phyloP scores from a whole-genome alignment of 2,329 filamentous ascomycete species.

The Ilyonectria sp. region DNA sequence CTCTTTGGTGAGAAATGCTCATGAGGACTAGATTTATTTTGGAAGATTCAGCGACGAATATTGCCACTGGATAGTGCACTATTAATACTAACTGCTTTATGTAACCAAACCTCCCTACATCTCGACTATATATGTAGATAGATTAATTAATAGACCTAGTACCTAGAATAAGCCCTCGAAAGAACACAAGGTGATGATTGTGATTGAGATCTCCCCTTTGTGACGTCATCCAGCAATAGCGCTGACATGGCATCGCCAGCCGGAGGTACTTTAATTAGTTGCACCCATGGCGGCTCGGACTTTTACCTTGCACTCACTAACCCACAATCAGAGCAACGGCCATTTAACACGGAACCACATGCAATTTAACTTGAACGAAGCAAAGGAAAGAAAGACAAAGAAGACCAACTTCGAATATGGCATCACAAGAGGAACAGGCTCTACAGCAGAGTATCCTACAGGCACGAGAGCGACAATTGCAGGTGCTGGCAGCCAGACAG shows the following conservation, averaged over 20 bases:
- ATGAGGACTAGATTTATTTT: too few relatives aligned
- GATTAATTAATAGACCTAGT: too few relatives aligned
- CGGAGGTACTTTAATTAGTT: not conserved
- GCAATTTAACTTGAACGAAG: not conserved
- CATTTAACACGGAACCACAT: not conserved
- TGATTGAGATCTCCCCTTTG: too few relatives aligned
- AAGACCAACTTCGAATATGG: not conserved
- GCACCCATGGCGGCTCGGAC: not conserved
- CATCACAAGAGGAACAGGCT: not conserved
- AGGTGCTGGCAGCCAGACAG: constrained; percentile 4
- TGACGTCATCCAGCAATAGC: not conserved
- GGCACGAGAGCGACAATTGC: constrained; percentile 6
- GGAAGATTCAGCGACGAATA: too few relatives aligned
- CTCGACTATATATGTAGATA: too few relatives aligned
- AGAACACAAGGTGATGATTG: too few relatives aligned
- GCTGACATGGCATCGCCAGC: not conserved
- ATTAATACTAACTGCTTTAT: too few relatives aligned
- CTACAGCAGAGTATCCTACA: not conserved
- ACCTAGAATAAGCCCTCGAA: too few relatives aligned
- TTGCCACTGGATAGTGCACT: too few relatives aligned
- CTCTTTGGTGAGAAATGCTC: too few relatives aligned
- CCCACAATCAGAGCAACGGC: not conserved
- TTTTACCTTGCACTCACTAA: not conserved
- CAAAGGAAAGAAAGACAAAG: not conserved
- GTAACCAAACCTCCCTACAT: too few relatives aligned